Evolutionary conservation across 768 basidiomycete species (phyloP).

Genomic region (Kwoniella europaea): DNA sequence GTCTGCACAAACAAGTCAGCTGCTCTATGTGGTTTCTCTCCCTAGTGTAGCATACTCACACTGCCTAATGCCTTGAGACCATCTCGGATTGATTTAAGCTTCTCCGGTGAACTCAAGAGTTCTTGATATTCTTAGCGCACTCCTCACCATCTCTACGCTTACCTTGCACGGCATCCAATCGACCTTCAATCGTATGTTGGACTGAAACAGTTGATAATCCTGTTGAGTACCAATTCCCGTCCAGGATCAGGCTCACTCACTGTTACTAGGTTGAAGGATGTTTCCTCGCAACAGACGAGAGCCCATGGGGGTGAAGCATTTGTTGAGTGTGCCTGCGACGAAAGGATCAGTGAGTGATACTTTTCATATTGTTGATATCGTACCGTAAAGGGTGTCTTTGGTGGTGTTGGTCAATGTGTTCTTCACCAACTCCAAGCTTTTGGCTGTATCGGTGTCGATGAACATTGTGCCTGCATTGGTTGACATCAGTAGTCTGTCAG

Average conservation of each 20-base stretch:
- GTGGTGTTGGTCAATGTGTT: constrained; percentile 70
- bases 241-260: constrained; percentile 57
- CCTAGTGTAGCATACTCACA: constrained; percentile 8
- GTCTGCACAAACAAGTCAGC: constrained; percentile 61
- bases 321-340: constrained; percentile 62
- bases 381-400: constrained; percentile 78
- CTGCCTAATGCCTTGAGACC: neutral
- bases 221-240: constrained; percentile 9
- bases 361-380: constrained; percentile 21
- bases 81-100: constrained; percentile 4
- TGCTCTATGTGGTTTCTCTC: constrained; percentile 1
- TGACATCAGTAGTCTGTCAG: too few species aligned
- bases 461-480: constrained; percentile 76
- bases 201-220: constrained; percentile 14
- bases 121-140: neutral
- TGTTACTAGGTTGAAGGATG: constrained; percentile 79
- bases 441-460: constrained; percentile 86
- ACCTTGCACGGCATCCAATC: constrained; percentile 88
- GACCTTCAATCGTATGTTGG: constrained; percentile 67
- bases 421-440: constrained; percentile 84
- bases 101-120: constrained; percentile 3
- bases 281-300: constrained; percentile 76
- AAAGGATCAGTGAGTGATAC: neutral
- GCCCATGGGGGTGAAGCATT: constrained; percentile 90
- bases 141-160: neutral